Evolutionary conservation across 176 grass and related monocot species (phyloP), one percentile per base, ranked within the genome.

Genomic region (Raddia guianensis): DNA sequence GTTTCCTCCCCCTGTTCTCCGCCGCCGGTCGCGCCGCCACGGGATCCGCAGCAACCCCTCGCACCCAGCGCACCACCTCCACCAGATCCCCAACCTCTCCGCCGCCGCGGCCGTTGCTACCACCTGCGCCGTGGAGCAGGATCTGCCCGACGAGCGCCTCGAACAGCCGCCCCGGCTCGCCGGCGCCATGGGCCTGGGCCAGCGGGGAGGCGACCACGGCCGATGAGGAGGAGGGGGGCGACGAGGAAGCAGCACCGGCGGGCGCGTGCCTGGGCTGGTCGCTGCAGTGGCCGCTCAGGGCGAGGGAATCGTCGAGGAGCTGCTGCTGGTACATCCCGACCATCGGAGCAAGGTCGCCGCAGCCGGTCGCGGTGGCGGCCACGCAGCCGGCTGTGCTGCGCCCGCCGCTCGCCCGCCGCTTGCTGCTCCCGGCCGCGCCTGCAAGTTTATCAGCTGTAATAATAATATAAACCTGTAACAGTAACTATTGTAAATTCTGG

Each of bases 251-350:
- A 15, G 69, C 69, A 46, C 43, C 70, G 44, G 66, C 18, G 63
- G 70, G 65, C 33, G 66, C 71, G 69, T 73, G 54, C 40, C 51
- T 80, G 46, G 78, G 87, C 79, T 85, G 77, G 63, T 88, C 78
- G 37, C 66, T 58, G 78, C 59, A 85, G 77, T 85, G 82, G 63
- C 81, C 80, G 74, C 77, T 80, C 51, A 79, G 74, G 77, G 76
- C 50, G 58, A 83, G 74, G 20, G 74, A 69, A 27, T 85, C 85
- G 47, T 90, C 91, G 84, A 75, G 18, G 68, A 91, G 91, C 71
- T 81, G 91, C 70, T 90, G 85, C 72, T 90, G 85, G 80, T 91
- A 89, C 84, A 87, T 85, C 63, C 68, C 68, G 57, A 81, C 82
- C 81, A 88, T 80, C 70, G 73, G 70, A 18, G 81, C 74, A n/a